Percentiles rank a stretch among this genome's conserved stretches.
These are phyloP conservation scores for Aquanectria penicillioides DNA, from an alignment of 2,329 filamentous ascomycete species.

Conservation along the genomic window DNA sequence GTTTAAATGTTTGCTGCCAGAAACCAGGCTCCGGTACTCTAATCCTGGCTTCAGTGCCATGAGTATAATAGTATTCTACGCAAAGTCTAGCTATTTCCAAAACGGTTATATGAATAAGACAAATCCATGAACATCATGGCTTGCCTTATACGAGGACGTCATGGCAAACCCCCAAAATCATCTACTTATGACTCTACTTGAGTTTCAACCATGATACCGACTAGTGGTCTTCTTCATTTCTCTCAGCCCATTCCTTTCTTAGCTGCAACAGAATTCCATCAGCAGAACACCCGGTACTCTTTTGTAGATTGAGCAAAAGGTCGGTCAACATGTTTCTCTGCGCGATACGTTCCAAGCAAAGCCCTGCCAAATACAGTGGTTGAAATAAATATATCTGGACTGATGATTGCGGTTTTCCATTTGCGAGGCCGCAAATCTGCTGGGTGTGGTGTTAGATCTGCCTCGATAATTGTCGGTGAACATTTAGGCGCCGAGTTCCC, in stretches of 20 bases:
- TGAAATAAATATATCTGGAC: constrained; percentile 3
- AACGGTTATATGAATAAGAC: too few species aligned
- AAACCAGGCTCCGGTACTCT: too few species aligned
- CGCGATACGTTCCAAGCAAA: neutral
- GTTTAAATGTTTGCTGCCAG: too few species aligned
- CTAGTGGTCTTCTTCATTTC: too few species aligned
- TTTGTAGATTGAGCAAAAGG: neutral
- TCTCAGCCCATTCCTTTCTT: neutral
- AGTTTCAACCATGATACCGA: too few species aligned
- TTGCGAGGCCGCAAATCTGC: constrained; percentile 3
- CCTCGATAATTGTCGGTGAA: neutral
- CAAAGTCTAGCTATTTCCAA: too few species aligned
- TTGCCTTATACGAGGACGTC: too few species aligned
- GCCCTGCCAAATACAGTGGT: neutral
- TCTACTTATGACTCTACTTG: too few species aligned
- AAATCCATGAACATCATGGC: too few species aligned
- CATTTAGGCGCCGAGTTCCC: constrained; percentile 1
- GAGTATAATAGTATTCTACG: too few species aligned
- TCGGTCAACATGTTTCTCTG: neutral
- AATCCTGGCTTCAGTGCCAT: too few species aligned
- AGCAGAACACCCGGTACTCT: neutral
- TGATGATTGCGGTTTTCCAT: neutral
- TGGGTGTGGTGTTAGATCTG: constrained; percentile 1
- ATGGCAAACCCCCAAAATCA: too few species aligned
- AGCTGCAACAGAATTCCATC: neutral